Evolutionary conservation across 495 filamentous ascomycete species (phyloP).

Genomic region (Aspergillus campestris): DNA sequence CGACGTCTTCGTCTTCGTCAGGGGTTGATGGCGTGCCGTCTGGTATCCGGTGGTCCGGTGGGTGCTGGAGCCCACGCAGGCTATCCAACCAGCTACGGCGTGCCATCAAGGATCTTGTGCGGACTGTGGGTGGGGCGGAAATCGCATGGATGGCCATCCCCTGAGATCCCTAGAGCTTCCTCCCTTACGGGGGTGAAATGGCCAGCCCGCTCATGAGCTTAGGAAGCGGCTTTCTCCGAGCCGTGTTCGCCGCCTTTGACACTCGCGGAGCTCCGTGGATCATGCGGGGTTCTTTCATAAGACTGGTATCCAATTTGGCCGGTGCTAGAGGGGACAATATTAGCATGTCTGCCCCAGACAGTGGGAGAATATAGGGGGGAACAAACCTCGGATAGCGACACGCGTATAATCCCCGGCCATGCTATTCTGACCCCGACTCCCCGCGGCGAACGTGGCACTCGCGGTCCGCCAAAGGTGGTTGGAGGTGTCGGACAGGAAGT

Average conservation of each 20-base stretch:
- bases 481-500: constrained; percentile 74
- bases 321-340: constrained; percentile 47
- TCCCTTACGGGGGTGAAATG: constrained; percentile 32
- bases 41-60: neutral
- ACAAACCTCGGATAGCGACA: constrained; percentile 50
- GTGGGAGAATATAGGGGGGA: too few species aligned
- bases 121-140: constrained; percentile 5
- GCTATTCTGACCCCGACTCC: constrained; percentile 43
- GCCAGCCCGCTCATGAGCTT: constrained; percentile 54
- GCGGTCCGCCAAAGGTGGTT: constrained; percentile 93
- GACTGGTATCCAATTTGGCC: constrained; percentile 69
- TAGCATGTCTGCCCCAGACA: too few species aligned
- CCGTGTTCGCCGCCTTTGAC: constrained; percentile 49
- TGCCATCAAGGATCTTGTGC: constrained; percentile 6
- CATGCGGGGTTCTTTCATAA: constrained; percentile 83
- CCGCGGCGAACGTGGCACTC: constrained; percentile 64
- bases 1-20: neutral
- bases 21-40: neutral
- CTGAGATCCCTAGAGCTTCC: constrained; percentile 4
- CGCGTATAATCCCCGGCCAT: constrained; percentile 61
- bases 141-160: constrained; percentile 10
- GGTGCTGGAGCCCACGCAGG: neutral
- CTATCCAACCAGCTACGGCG: neutral
- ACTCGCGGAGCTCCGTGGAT: constrained; percentile 66
- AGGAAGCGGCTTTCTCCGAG: constrained; percentile 63